These are phyloP conservation scores for Sclerotinia nivalis DNA, from an alignment of 2,329 filamentous ascomycete genomes.

Conservation along the genomic window DNA sequence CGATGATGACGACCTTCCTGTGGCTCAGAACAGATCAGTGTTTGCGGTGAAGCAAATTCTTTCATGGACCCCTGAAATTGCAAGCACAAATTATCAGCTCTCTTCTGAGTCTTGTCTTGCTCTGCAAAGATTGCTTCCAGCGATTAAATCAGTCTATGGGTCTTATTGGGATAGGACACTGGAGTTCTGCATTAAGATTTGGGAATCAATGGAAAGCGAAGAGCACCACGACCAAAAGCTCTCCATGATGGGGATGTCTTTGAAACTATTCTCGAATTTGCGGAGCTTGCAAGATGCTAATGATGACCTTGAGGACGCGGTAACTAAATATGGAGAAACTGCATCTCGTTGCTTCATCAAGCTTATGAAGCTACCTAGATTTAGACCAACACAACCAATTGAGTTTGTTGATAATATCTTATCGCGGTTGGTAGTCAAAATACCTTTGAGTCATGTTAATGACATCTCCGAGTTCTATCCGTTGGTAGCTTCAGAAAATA, in stretches of 20 bases:
- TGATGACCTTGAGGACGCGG: conserved; percentile 79
- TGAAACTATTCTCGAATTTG: conserved; percentile 68
- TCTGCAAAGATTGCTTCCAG: conserved; percentile 65
- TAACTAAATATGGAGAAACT: conserved; percentile 59
- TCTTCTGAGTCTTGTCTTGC: conserved; percentile 56
- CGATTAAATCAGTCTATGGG: conserved; percentile 80
- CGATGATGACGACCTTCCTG: conserved; percentile 53
- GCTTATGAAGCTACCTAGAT: conserved; percentile 58
- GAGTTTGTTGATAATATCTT: conserved; percentile 76
- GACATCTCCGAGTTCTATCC: conserved; percentile 71
- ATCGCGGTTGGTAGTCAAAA: conserved; percentile 64
- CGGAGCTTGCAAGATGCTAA: conserved; percentile 70
- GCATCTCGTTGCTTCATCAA: conserved; percentile 61
- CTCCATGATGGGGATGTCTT: conserved; percentile 67
- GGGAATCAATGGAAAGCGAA: conserved; percentile 50
- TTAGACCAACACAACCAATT: conserved; percentile 60
- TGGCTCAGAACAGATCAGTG: conserved; percentile 55
- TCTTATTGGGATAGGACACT: conserved; percentile 76
- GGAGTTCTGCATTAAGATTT: conserved; percentile 58
- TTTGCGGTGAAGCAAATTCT: conserved; percentile 81
- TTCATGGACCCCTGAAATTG: conserved; percentile 62
- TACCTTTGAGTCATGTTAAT: conserved; percentile 62
- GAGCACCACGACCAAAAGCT: conserved; percentile 51
- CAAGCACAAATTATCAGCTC: conserved; percentile 48
- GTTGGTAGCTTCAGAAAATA: conserved; percentile 73